Evolutionary conservation across 805 yeast genomes (phyloP), one percentile per base, ranked within the genome.

Genomic region (Wickerhamomyces canadensis): DNA sequence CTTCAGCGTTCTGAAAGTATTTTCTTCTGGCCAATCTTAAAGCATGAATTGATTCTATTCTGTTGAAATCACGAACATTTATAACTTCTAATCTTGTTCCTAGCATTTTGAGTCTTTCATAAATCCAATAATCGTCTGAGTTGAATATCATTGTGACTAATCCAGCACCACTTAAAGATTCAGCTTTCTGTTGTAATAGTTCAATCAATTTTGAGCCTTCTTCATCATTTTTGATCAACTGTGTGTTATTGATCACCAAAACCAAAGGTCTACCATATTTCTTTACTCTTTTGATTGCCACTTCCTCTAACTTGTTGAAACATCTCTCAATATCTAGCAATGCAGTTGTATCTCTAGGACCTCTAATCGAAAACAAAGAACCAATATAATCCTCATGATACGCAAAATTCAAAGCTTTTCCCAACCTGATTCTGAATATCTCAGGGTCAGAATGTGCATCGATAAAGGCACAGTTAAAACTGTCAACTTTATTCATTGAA

Each of bases 381-480:
- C 95, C 95, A 38, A 85, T 77, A 56, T 85, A 85, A 57, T 85
- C 95, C 52, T 85, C 95, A 45, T 74, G 80, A 54, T 69, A 85
- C 28, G 78, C 78, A 54, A 78, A 85, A 42, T 81, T 76, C 34
- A 85, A 62, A 0, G 94, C 89, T 42, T 74, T 72, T 2, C 95
- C 95, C 10, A 85, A 64, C 28, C 95, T 61, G 17, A 84, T 73
- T 41, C 95, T 66, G 54, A 85, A 80, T 34, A 85, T 77, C 54
- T 85, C 95, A 0, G 91, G 86, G 54, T 85, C 95, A 0, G 89
- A 80, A 50, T 84, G 93, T 1, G 93, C 93, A 52, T 85, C 94
- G 42, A 85, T 63, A 34, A 80, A 68, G 0, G 86, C 74, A 34
- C 86, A 84, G 48, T 80, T 75, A 35, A 61, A 58, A 0, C 89